Base-by-base conservation (phyloP, 179 eudicot species). In the Pouteria campechiana region DNA sequence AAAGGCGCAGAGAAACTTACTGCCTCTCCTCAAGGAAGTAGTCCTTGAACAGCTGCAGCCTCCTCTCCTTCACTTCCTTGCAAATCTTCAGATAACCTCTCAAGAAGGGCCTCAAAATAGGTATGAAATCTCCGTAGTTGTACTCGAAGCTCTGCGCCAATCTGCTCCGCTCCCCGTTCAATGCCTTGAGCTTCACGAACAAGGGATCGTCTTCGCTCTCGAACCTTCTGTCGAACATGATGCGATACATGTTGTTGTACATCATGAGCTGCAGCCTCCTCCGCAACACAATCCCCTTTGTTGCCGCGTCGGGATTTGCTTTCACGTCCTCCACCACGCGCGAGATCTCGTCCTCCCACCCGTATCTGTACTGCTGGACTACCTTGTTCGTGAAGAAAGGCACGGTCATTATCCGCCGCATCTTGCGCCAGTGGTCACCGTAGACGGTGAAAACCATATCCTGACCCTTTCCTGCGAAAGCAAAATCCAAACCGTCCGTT, bases 121-220 rank as follows among this genome's bases (percentile, higher is more conserved):
- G 85, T 15, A 77, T 77, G 25, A 77, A 77, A 67, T 77, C 85
- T 3, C 85, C 85, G 28, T 73, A 77, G 19, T 77, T 77, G 31
- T 77, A 77, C 56, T 77, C 85, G 16, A 77, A 77, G 57, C 85
- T 77, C 64, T 77, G 85, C 6, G 79, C 69, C 61, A 77, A 38
- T 7, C 79, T 58, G 27, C 85, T 77, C 38, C 85, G 64, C 60
- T 77, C 80, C 0, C 75, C 85, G 43, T 77, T 77, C 53, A 77
- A 42, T 1, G 80, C 85, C 65, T 55, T 77, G 8, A 77, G 65
- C 55, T 73, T 77, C 31, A 59, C 50, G 46, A 63, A 77, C 46
- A 73, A 37, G 0, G 77, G 80, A 41, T 77, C 85, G 1, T 77
- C 73, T 7, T 47, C 63, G 15, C 77, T 64, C 55, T 73, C 80